These are phyloP conservation scores for Achaetomiella virescens DNA, from an alignment of 495 filamentous ascomycete species.

Conservation along the genomic window DNA sequence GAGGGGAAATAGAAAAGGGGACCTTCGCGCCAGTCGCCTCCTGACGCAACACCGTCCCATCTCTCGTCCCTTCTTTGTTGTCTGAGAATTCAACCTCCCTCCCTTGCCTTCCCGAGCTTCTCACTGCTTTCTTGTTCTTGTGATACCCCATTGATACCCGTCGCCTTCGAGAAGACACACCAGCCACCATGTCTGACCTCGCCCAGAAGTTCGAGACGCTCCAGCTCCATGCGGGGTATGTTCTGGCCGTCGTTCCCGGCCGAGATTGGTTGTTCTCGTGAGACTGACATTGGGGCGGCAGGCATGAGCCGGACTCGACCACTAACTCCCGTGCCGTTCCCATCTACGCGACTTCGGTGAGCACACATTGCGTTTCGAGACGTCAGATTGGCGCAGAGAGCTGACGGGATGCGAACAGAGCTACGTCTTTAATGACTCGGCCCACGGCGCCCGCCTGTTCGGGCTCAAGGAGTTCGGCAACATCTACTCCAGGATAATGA, in stretches of 20 bases:
- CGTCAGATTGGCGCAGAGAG: neutral
- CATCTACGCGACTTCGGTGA: conserved; percentile 88
- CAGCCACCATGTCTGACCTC: conserved; percentile 31
- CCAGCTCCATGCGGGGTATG: conserved; percentile 92
- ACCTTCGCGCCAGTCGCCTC: neutral
- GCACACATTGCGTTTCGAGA: conserved; percentile 13
- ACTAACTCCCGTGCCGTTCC: conserved; percentile 91
- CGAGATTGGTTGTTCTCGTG: neutral
- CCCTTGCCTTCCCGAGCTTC: neutral
- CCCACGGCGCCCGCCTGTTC: conserved; percentile 92
- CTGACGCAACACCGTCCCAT: neutral
- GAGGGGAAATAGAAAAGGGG: conserved; percentile 4
- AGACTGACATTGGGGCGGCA: conserved; percentile 30
- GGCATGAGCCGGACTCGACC: conserved; percentile 74
- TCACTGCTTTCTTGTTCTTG: neutral
- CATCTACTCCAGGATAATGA: conserved; percentile 98
- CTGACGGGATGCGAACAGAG: conserved; percentile 48
- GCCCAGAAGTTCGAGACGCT: conserved; percentile 78
- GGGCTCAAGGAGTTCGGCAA: conserved; percentile 98
- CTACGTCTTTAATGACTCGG: conserved; percentile 92
- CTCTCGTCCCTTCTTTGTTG: conserved; percentile 8
- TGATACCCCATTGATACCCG: conserved; percentile 12
- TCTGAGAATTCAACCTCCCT: neutral
- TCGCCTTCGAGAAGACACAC: neutral
- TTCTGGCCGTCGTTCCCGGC: neutral